These are phyloP conservation scores for Chionographis japonica DNA, from an alignment of 106 monocot genomes.

Conservation along the genomic window DNA sequence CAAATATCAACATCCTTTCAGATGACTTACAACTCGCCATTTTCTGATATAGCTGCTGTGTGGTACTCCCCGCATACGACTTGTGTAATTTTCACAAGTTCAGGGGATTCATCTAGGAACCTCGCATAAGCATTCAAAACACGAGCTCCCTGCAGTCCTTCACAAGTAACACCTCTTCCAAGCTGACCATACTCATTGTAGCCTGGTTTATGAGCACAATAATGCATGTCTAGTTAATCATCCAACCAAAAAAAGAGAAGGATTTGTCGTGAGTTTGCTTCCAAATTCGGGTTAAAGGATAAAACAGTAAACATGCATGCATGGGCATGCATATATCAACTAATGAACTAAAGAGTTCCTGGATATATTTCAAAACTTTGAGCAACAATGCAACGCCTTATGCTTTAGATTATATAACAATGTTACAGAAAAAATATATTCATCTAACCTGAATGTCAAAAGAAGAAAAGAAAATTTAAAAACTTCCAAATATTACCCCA, in stretches of 20 bases:
- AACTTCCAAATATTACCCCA: constrained; percentile 64
- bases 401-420: not conserved
- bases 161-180: constrained; percentile 96
- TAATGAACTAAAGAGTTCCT: no score
- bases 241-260: not conserved
- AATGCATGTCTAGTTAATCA: constrained; percentile 39
- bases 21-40: constrained; percentile 97
- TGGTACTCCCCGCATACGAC: constrained; percentile 97
- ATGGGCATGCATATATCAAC: no score
- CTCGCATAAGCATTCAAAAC: constrained; percentile 78
- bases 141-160: constrained; percentile 87
- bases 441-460: not conserved
- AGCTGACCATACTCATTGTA: constrained; percentile 99
- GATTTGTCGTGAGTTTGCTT: not conserved
- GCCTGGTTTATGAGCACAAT: constrained; percentile 66
- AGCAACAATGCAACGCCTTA: no score
- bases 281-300: not conserved
- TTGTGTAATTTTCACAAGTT: constrained; percentile 75
- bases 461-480: not conserved
- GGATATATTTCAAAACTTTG: no score
- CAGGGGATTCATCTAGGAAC: constrained; percentile 96
- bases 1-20: constrained; percentile 29
- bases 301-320: no score
- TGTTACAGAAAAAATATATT: not conserved
- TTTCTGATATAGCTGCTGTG: constrained; percentile 90